phyloP scores from a whole-genome alignment of 352 stramenopile species.

The Phytopythium delawarense region DNA sequence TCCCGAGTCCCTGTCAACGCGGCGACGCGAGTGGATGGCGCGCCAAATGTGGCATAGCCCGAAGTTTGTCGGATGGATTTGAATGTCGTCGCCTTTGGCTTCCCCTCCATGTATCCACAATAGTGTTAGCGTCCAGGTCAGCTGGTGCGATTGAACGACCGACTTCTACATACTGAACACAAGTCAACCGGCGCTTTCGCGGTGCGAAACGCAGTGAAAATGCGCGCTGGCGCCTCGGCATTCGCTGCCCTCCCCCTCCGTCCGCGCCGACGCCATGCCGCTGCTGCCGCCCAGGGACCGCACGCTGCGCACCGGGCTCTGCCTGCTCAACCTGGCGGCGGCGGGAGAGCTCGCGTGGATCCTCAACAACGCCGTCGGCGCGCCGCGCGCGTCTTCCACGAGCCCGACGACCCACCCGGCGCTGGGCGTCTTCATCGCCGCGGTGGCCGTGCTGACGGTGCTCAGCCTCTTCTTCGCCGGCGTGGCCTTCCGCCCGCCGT shows the following conservation, averaged over 20 bases:
- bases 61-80: too few relatives aligned
- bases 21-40: too few relatives aligned
- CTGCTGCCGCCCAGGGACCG: neutral
- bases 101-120: too few relatives aligned
- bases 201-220: too few relatives aligned
- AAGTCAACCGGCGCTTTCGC: too few relatives aligned
- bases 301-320: neutral
- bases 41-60: too few relatives aligned
- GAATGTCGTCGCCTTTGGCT: too few relatives aligned
- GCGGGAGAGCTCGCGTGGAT: neutral
- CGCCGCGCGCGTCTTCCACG: neutral
- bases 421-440: neutral
- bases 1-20: too few relatives aligned
- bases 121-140: too few relatives aligned
- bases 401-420: neutral
- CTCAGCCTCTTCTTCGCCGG: slow-evolving; percentile 1
- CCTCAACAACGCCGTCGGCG: neutral
- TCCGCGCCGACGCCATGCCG: neutral
- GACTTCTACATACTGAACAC: too few relatives aligned
- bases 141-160: too few relatives aligned
- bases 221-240: too few relatives aligned
- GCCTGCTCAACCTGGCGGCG: neutral
- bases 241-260: neutral
- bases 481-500: neutral
- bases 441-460: neutral